Conservation (phyloP, 2,329 filamentous ascomycete species). For the Elsinoe arachidis region DNA sequence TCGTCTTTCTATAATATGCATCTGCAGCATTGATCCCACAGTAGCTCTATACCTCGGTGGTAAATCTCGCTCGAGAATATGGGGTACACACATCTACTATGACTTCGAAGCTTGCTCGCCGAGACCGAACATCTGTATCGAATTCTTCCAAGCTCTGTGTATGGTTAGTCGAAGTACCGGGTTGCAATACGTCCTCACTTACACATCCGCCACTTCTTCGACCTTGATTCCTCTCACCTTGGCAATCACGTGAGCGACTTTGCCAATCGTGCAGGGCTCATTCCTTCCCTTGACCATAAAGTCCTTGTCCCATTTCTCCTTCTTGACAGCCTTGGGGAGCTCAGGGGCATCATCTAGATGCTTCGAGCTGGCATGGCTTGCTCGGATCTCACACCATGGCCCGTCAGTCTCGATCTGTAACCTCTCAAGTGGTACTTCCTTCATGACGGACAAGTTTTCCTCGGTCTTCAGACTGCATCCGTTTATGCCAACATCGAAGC, state of each 20-base stretch:
- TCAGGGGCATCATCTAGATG: slow-evolving; percentile 60
- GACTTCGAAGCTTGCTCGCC: slow-evolving; percentile 34
- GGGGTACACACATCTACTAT: neutral
- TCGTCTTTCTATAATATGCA: too few species aligned
- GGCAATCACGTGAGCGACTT: slow-evolving; percentile 82
- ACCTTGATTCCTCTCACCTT: slow-evolving; percentile 71
- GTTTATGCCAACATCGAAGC: slow-evolving; percentile 88
- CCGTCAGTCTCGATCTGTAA: slow-evolving; percentile 96
- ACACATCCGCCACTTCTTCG: slow-evolving; percentile 75
- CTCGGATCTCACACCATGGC: slow-evolving; percentile 91
- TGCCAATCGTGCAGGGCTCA: slow-evolving; percentile 78
- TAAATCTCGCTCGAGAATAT: too few species aligned
- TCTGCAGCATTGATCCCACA: too few species aligned
- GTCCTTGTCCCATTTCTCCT: slow-evolving; percentile 85
- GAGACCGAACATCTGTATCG: slow-evolving; percentile 67
- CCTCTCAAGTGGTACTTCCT: slow-evolving; percentile 64
- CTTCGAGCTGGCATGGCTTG: slow-evolving; percentile 76
- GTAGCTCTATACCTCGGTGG: too few species aligned
- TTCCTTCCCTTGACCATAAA: slow-evolving; percentile 91
- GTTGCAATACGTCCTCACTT: slow-evolving; percentile 30
- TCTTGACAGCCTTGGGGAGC: slow-evolving; percentile 79
- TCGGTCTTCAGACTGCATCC: slow-evolving; percentile 93
- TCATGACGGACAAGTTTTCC: slow-evolving; percentile 81
- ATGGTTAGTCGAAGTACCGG: slow-evolving; percentile 11
- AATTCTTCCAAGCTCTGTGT: slow-evolving; percentile 66